These are phyloP conservation scores for Podospora appendiculata DNA, from an alignment of 495 filamentous ascomycete genomes.

Conservation along the genomic window DNA sequence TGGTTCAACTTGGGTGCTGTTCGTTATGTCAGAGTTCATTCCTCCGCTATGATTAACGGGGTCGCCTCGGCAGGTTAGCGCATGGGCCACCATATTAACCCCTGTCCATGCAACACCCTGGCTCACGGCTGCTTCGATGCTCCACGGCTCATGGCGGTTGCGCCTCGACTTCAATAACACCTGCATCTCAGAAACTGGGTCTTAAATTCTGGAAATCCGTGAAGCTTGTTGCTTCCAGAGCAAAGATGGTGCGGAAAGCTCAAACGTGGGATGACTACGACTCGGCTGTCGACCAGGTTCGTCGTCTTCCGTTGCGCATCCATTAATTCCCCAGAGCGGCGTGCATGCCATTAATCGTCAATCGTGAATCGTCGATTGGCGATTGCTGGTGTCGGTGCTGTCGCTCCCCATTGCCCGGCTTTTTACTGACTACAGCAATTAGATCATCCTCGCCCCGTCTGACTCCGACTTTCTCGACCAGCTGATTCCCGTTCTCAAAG, in stretches of 20 bases:
- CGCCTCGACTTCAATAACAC: too few relatives aligned
- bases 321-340: neutral
- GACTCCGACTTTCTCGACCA: slow-evolving; percentile 94
- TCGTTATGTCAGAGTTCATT: too few relatives aligned
- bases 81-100: too few relatives aligned
- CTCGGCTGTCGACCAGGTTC: slow-evolving; percentile 43
- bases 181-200: neutral
- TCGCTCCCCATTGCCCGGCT: neutral
- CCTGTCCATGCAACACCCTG: too few relatives aligned
- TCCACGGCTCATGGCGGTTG: too few relatives aligned
- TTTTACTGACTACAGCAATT: neutral
- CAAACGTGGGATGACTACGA: slow-evolving; percentile 48
- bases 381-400: neutral
- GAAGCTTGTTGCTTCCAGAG: slow-evolving; percentile 7
- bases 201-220: neutral
- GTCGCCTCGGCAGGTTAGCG: too few relatives aligned
- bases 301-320: neutral
- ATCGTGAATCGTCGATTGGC: neutral
- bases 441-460: slow-evolving; percentile 88
- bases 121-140: too few relatives aligned
- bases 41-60: too few relatives aligned
- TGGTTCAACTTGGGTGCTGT: too few relatives aligned
- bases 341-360: neutral
- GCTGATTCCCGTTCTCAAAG: slow-evolving; percentile 83
- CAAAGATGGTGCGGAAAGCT: slow-evolving; percentile 37